Percentiles rank a stretch among this genome's conserved stretches.
Conservation (phyloP, 306 rosid genomes). For the Ormosia emarginata region DNA sequence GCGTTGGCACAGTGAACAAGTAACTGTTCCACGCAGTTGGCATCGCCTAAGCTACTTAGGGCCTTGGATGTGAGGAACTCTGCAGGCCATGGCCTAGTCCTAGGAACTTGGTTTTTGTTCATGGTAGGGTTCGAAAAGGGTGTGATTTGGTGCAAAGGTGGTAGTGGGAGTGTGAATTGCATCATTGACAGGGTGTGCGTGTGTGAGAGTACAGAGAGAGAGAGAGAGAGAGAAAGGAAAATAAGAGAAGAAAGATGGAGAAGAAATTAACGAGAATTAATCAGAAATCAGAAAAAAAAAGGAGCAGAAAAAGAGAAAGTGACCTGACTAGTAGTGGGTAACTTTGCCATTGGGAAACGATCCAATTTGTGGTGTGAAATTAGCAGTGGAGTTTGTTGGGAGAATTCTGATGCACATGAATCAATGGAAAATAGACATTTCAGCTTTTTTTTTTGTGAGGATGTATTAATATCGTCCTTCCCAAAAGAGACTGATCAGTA, state of each 20-base stretch:
- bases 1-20: conserved; percentile 91
- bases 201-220: background rate
- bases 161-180: conserved; percentile 60
- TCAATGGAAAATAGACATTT: conserved; percentile 26
- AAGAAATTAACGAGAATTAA: background rate
- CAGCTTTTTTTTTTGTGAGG: conserved; percentile 27
- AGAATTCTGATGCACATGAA: background rate
- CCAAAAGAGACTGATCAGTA: conserved; percentile 32
- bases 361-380: conserved; percentile 24
- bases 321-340: conserved; percentile 61
- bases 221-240: background rate
- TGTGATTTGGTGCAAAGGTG: conserved; percentile 44
- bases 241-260: background rate
- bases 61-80: conserved; percentile 66
- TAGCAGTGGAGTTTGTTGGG: conserved; percentile 16
- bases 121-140: conserved; percentile 43
- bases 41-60: conserved; percentile 56
- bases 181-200: conserved; percentile 31
- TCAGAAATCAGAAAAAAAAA: conserved; percentile 2
- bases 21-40: conserved; percentile 90
- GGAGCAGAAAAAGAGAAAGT: conserved; percentile 38
- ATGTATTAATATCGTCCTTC: conserved; percentile 11
- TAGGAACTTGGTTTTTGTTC: conserved; percentile 60
- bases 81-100: conserved; percentile 60
- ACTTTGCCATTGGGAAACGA: conserved; percentile 38